Base-by-base conservation (phyloP, 306 rosid species). In the Betula pendula region DNA sequence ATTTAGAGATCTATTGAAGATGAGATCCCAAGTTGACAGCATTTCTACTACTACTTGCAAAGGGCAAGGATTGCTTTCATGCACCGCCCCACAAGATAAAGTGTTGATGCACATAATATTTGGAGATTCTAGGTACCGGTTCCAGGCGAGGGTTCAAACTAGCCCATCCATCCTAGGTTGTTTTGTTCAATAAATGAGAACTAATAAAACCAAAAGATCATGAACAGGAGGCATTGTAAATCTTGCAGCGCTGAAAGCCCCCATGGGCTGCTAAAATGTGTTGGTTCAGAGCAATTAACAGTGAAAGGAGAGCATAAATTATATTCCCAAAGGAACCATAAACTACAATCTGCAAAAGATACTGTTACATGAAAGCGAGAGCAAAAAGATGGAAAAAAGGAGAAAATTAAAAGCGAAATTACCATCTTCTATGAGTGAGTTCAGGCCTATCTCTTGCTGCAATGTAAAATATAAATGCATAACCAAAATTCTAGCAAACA, bases 221-320 rank as follows among this genome's bases (percentile, higher is more conserved):
- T 3, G 63, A 56, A 56, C 63, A 24, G 33, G 31, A 56, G 6
- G 63, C 63, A 11, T 56, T 56, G 31, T 13, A 24, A 56, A 24
- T 19, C 63, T 22, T 24, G 4, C 68, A 27, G 14, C 27, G 7
- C 44, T 65, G 44, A 17, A 65, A 38, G 27, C 45, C 48, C 70
- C 70, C 47, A 17, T 8, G 48, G 60, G 44, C 25, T 63, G 70
- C 43, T 63, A 33, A 27, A 63, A 63, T 59, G 70, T 33, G 70
- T 63, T 35, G 3, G 13, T 35, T 10, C 22, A 63, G 22, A 63
- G 20, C 12, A 8, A 8, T 33, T 63, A 7, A 8, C 43, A 17
- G 11, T 33, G 22, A 63, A 27, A 16, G 70, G 6, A 63, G 35
- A 63, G 35, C 24, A 63, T 4, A 31, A 19, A 35, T 33, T 35